These are phyloP conservation scores for Arabis hirsuta DNA, from an alignment of 345 rosid genomes.

Conservation along the genomic window DNA sequence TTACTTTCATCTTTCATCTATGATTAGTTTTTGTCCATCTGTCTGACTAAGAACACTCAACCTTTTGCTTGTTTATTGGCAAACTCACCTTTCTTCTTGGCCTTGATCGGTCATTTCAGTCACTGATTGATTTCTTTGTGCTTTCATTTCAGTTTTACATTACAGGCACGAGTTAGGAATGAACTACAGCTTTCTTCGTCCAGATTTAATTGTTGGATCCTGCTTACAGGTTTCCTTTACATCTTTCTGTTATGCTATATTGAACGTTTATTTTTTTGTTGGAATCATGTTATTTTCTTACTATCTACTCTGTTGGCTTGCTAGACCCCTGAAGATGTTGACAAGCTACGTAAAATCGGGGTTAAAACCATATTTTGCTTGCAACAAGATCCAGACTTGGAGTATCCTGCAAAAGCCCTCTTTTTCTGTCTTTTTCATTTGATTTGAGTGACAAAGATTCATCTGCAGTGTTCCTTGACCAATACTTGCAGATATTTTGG, in stretches of 20 bases:
- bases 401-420: conserved; percentile 60
- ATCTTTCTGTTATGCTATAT: conserved; percentile 4
- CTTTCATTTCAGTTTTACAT: conserved; percentile 71
- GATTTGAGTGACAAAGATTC: background rate
- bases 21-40: too few species aligned
- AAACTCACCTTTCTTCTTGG: background rate
- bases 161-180: conserved; percentile 95
- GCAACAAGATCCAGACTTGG: conserved; percentile 94
- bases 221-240: conserved; percentile 78
- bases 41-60: too few species aligned
- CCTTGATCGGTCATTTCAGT: background rate
- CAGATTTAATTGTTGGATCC: conserved; percentile 94
- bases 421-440: background rate
- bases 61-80: background rate
- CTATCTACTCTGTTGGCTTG: conserved; percentile 28
- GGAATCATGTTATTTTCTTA: conserved; percentile 10
- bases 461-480: conserved; percentile 49
- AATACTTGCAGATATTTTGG: conserved; percentile 75
- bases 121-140: conserved; percentile 3
- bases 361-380: conserved; percentile 93
- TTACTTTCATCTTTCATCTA: too few species aligned
- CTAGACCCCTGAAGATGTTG: conserved; percentile 86
- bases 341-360: conserved; percentile 79
- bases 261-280: background rate
- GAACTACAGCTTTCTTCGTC: conserved; percentile 83